phyloP scores from a whole-genome alignment of 2,329 filamentous ascomycete species.

The Chaetoscypha palmicola region DNA sequence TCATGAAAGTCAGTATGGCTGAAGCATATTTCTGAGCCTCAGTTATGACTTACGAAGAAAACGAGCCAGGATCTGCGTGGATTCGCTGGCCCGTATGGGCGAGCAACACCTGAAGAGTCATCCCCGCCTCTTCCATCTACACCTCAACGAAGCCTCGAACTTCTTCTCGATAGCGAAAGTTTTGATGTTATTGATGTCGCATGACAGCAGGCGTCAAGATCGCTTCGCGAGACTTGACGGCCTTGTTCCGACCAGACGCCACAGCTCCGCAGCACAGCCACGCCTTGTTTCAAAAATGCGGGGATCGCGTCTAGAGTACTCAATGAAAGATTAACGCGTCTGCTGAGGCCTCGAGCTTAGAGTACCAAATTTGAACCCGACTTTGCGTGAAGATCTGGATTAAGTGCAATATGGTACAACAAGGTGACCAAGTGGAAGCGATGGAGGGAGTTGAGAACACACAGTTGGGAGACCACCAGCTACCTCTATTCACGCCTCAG shows the following conservation, averaged over 20 bases:
- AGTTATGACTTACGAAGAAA: slow-evolving; percentile 57
- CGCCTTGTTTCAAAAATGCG: no score
- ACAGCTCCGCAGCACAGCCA: neutral
- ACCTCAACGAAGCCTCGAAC: slow-evolving; percentile 23
- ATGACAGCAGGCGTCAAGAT: slow-evolving; percentile 11
- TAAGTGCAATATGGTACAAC: slow-evolving; percentile 8
- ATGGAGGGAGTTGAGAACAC: slow-evolving; percentile 27
- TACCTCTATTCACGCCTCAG: slow-evolving; percentile 53
- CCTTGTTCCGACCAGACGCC: slow-evolving; percentile 8
- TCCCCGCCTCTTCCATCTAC: slow-evolving; percentile 40
- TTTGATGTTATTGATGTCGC: slow-evolving; percentile 13
- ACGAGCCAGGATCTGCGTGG: slow-evolving; percentile 66
- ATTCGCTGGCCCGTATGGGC: slow-evolving; percentile 89
- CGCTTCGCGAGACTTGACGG: slow-evolving; percentile 15
- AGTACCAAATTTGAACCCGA: no score
- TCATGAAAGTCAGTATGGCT: slow-evolving; percentile 17
- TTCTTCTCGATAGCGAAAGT: slow-evolving; percentile 12
- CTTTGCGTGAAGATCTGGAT: no score
- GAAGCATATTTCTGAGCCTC: neutral
- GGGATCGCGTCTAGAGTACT: no score
- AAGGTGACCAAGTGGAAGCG: slow-evolving; percentile 6
- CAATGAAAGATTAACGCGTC: no score
- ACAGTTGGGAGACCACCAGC: slow-evolving; percentile 2
- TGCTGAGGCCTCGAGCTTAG: no score
- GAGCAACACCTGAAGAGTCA: slow-evolving; percentile 86